Evolutionary conservation across 352 stramenopile species (phyloP).

Genomic region (Pythium insidiosum): DNA sequence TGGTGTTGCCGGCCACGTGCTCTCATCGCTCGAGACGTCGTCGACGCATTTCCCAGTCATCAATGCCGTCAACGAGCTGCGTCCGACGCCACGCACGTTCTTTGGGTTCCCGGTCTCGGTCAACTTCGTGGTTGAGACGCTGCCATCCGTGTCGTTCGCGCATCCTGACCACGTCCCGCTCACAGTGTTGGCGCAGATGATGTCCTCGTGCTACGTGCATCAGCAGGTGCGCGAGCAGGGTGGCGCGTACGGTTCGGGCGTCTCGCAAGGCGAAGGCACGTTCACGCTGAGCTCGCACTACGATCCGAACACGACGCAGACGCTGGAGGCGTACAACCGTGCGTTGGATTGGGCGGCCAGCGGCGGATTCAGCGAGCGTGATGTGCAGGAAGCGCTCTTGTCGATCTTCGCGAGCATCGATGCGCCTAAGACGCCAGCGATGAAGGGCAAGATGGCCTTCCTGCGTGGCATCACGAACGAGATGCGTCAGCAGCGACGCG

Average conservation of each 20-base stretch:
- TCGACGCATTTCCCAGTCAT: too few relatives aligned
- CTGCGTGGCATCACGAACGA: conserved; percentile 78
- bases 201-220: conserved; percentile 79
- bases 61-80: too few relatives aligned
- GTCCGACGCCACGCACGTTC: conserved; percentile 37
- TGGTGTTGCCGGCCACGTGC: conserved; percentile 1
- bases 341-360: conserved; percentile 37
- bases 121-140: conserved; percentile 77
- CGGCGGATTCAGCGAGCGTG: conserved; percentile 56
- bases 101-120: conserved; percentile 74
- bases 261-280: conserved; percentile 66
- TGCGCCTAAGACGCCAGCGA: conserved; percentile 64
- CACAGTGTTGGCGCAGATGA: conserved; percentile 69
- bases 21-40: conserved; percentile 10
- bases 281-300: conserved; percentile 82
- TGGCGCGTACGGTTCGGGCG: conserved; percentile 66
- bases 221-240: conserved; percentile 77
- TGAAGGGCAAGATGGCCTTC: conserved; percentile 71
- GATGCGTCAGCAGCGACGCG: conserved; percentile 62
- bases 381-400: conserved; percentile 74
- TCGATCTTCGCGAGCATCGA: conserved; percentile 73
- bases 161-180: conserved; percentile 71
- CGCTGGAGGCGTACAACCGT: conserved; percentile 60
- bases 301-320: conserved; percentile 77
- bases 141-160: conserved; percentile 63